These are phyloP conservation scores for Talaromyces islandicus DNA, from an alignment of 2,329 filamentous ascomycete species.

Conservation along the genomic window DNA sequence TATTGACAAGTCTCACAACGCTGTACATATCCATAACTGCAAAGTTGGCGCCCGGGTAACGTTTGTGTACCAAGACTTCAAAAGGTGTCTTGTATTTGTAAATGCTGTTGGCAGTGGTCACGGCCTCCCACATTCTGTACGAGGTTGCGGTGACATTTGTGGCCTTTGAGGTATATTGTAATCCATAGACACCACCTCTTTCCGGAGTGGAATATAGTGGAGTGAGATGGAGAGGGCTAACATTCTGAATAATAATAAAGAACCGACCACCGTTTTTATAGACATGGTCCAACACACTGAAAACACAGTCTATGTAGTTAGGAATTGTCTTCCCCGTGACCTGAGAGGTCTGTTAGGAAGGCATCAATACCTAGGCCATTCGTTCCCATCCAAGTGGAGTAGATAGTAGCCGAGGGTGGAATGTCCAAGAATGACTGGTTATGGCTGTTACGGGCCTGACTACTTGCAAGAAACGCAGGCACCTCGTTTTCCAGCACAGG, in stretches of 20 bases:
- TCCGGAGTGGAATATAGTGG: conserved; percentile 58
- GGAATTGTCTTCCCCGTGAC: conserved; percentile 53
- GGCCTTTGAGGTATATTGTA: conserved; percentile 42
- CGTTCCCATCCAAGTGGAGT: conserved; percentile 73
- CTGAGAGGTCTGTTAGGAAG: conserved; percentile 61
- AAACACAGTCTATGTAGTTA: conserved; percentile 64
- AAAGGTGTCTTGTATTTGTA: conserved; percentile 48
- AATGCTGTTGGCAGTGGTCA: conserved; percentile 46
- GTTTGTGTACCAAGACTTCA: conserved; percentile 34
- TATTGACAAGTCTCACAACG: conserved; percentile 36
- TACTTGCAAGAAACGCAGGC: conserved; percentile 32
- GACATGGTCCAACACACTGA: conserved; percentile 54
- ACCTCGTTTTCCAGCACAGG: conserved; percentile 58
- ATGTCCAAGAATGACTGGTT: conserved; percentile 30
- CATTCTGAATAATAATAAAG: conserved; percentile 68
- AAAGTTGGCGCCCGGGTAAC: conserved; percentile 53
- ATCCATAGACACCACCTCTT: conserved; percentile 37
- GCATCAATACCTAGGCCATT: conserved; percentile 66
- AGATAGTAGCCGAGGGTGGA: conserved; percentile 58
- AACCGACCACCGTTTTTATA: conserved; percentile 62
- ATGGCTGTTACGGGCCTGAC: conserved; percentile 11
- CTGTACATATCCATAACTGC: conserved; percentile 63
- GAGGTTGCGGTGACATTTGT: conserved; percentile 46
- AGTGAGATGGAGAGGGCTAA: conserved; percentile 59
- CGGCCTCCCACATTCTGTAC: conserved; percentile 48